These are phyloP conservation scores for Globisporangium barbulae DNA, from an alignment of 352 stramenopile genomes.

Conservation along the genomic window DNA sequence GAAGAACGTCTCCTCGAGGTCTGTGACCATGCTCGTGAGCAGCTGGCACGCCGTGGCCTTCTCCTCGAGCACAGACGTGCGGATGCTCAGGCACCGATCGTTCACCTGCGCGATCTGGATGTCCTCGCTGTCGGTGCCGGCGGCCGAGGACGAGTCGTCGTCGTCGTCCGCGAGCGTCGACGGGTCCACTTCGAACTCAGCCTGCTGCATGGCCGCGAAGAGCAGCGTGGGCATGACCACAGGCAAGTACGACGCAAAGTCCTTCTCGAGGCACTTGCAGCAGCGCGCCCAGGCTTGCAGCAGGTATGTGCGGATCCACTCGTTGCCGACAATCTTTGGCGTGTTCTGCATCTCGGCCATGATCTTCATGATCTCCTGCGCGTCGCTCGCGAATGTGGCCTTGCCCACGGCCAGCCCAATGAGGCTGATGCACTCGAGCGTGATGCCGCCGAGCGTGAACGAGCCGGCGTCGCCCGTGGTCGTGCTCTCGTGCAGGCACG, in stretches of 20 bases:
- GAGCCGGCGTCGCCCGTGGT: constrained; percentile 33
- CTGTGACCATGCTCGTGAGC: constrained; percentile 66
- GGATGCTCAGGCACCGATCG: constrained; percentile 79
- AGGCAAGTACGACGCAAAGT: constrained; percentile 77
- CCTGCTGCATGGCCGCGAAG: constrained; percentile 71
- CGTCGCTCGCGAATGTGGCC: constrained; percentile 65
- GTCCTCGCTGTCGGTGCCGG: constrained; percentile 54
- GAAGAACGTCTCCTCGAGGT: constrained; percentile 85
- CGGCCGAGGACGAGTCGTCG: constrained; percentile 31
- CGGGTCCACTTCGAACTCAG: constrained; percentile 81
- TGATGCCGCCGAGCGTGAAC: constrained; percentile 83
- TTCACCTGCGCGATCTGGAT: constrained; percentile 85
- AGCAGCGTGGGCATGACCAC: constrained; percentile 83
- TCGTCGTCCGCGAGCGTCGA: constrained; percentile 53
- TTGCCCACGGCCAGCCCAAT: constrained; percentile 76
- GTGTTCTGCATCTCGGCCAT: constrained; percentile 87
- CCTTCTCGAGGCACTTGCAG: constrained; percentile 68
- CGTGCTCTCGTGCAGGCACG: constrained; percentile 59
- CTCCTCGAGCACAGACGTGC: constrained; percentile 77
- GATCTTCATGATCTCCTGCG: constrained; percentile 74
- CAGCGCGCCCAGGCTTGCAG: constrained; percentile 77
- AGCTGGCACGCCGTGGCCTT: constrained; percentile 83
- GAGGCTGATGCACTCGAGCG: constrained; percentile 80
- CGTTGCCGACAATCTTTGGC: constrained; percentile 70
- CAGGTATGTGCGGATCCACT: constrained; percentile 82